These are phyloP conservation scores for Eucalyptus caleyi DNA, from an alignment of 345 rosid genomes.

Conservation along the genomic window DNA sequence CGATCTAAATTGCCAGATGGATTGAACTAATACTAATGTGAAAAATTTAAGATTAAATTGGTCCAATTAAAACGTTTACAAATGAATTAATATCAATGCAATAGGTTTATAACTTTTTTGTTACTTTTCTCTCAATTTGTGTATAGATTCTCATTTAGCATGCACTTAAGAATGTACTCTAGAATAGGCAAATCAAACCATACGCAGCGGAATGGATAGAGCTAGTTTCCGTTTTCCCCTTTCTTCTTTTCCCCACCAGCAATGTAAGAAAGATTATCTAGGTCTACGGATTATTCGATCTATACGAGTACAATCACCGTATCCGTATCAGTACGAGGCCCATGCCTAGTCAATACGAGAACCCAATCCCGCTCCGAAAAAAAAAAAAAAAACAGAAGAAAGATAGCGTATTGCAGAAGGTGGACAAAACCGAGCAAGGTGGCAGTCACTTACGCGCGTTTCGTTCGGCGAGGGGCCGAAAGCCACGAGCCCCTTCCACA, in stretches of 20 bases:
- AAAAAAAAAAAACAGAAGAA: background rate
- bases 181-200: background rate
- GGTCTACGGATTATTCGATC: background rate
- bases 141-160: background rate
- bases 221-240: background rate
- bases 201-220: background rate
- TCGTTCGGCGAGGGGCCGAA: background rate
- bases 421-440: background rate
- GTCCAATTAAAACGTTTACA: fast-evolving
- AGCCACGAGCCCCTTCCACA: background rate
- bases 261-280: background rate
- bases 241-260: background rate
- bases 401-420: background rate
- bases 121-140: background rate
- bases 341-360: background rate
- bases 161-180: background rate
- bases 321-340: background rate
- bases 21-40: too few species aligned
- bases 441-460: background rate
- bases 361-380: background rate
- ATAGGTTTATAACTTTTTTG: fast-evolving
- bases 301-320: background rate
- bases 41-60: too few species aligned
- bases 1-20: fast-evolving
- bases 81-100: fast-evolving